Conservation (phyloP, 225 moss, liverwort and hornwort genomes). For the Pleurozium schreberi region DNA sequence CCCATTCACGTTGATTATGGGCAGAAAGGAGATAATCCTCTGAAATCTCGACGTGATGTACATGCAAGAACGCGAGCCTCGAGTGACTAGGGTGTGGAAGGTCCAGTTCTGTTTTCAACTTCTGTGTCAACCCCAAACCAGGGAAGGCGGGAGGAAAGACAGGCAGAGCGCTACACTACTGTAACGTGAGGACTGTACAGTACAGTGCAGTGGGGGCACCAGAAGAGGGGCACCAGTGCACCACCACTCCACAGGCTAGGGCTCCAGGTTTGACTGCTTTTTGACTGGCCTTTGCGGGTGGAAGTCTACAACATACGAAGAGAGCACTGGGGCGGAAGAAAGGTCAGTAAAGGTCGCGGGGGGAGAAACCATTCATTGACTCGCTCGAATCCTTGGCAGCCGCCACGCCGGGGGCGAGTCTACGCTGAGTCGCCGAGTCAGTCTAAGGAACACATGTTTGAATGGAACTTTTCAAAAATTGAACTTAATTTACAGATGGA, state of each 20-base stretch:
- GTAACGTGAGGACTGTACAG: not conserved
- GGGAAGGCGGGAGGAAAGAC: not conserved
- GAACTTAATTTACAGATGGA: not conserved
- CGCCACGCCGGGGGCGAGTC: not conserved
- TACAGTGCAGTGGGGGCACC: too few relatives aligned
- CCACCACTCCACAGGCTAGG: too few relatives aligned
- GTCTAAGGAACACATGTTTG: not conserved
- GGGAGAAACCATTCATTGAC: not conserved
- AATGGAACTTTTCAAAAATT: not conserved
- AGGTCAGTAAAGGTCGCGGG: not conserved
- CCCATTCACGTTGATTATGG: too few relatives aligned
- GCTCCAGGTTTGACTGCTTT: not conserved
- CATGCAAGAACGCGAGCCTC: too few relatives aligned
- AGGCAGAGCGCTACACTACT: not conserved
- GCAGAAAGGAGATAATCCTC: too few relatives aligned
- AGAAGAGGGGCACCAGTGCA: not conserved
- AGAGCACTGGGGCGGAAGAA: not conserved
- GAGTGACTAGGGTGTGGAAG: too few relatives aligned
- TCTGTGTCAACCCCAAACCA: not conserved
- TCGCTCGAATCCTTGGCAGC: not conserved
- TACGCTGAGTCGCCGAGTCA: not conserved
- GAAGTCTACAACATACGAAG: not conserved
- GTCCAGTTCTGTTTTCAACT: too few relatives aligned
- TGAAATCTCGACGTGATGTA: too few relatives aligned
- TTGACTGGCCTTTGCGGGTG: not conserved